Conservation (phyloP, 306 rosid species). For the Acmispon strigosus region DNA sequence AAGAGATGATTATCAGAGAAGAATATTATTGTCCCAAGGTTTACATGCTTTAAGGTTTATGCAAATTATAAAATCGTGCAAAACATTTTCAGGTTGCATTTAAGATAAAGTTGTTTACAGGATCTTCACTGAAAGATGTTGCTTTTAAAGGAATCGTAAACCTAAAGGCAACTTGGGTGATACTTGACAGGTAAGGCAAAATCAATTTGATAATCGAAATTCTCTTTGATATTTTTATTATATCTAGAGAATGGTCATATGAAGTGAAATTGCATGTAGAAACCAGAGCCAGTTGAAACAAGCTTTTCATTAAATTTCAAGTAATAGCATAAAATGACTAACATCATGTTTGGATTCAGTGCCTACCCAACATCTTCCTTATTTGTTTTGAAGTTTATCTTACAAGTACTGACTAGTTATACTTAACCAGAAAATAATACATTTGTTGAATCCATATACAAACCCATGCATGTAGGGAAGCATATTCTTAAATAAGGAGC, state of each 20-base stretch:
- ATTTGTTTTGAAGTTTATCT: too few species aligned
- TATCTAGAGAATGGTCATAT: background rate
- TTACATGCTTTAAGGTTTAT: background rate
- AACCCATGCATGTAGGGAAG: too few species aligned
- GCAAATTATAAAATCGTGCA: conserved; percentile 7
- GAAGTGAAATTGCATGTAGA: background rate
- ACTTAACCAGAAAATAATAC: too few species aligned
- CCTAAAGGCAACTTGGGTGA: conserved; percentile 58
- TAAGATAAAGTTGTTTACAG: conserved; percentile 39
- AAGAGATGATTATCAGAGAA: background rate
- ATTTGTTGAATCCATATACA: too few species aligned
- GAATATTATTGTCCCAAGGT: background rate
- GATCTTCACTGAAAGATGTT: conserved; percentile 38
- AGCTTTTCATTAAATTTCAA: background rate
- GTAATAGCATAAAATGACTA: background rate
- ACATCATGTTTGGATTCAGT: too few species aligned
- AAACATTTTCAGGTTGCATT: conserved; percentile 52
- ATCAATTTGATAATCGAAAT: background rate
- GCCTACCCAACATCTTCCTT: too few species aligned
- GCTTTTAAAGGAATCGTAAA: conserved; percentile 35
- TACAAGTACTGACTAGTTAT: too few species aligned
- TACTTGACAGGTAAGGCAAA: conserved; percentile 66
- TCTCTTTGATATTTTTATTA: background rate
- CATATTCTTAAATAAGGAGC: background rate
- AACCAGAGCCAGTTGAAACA: background rate